Base-by-base conservation (phyloP, 257 asterid genomes). In the Scutellaria barbata region DNA sequence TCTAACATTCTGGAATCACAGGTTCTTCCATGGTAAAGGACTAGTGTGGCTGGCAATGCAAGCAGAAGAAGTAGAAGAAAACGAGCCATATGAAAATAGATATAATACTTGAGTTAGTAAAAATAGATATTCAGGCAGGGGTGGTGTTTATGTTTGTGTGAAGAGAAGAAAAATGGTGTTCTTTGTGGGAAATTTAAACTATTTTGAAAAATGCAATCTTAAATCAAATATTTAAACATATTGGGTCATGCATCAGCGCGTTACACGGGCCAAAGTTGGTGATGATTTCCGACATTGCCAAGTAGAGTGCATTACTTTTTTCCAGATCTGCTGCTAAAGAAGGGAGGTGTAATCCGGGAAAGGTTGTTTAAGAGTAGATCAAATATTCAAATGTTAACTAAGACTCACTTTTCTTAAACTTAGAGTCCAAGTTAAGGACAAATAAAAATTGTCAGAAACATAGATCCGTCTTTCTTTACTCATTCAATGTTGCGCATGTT, bases 341-440 rank as follows among this genome's bases (percentile, higher is more conserved):
- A n/a, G 74, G 79, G 16, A 66, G 82, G 80, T 67, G 63, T 40
- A 25, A 25, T 59, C 51, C 55, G 63, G 77, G 77, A 6, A 50
- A 42, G 65, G 2, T 30, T 30, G 35, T 30, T 30, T 30, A 30
- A 30, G 35, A 30, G 35, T 30, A 25, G 30, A 25, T 25, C 30
- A 75, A 22, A 8, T 3, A 10, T 40, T 47, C 53, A 54, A 37
- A 51, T 14, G 4, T 5, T 22, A 17, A 55, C 1, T 10, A 1
- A 10, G 50, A 39, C n/a, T 12, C 33, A 10, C 18, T 74, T 39
- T 39, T 42, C n/a, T 46, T 25, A 10, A 43, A 41, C 55, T 42
- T 69, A 17, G 54, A 4, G 35, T 10, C 50, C 62, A 76, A 76
- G 66, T 30, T 30, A 3, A 30, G 5, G 35, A 30, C 5, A 45